Evolutionary conservation across 2,329 filamentous ascomycete species (phyloP).

Genomic region (Aureobasidium sp.): DNA sequence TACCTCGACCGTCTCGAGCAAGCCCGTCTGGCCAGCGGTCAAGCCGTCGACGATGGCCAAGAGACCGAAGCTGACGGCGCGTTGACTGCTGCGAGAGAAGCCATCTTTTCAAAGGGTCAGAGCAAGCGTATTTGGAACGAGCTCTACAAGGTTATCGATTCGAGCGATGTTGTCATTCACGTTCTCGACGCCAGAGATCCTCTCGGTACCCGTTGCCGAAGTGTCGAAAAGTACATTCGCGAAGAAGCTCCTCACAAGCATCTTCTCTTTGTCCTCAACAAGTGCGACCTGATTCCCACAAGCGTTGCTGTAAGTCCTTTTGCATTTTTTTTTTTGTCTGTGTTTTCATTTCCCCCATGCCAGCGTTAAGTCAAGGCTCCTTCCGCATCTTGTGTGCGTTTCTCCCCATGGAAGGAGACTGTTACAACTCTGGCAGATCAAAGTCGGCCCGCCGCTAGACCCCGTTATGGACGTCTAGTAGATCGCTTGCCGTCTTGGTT

Average conservation of each 20-base stretch:
- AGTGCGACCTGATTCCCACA: slow-evolving; percentile 87
- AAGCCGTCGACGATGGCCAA: slow-evolving; percentile 43
- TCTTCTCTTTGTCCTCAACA: slow-evolving; percentile 80
- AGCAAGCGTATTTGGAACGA: slow-evolving; percentile 97
- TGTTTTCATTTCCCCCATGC: slow-evolving; percentile 31
- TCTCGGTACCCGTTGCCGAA: slow-evolving; percentile 78
- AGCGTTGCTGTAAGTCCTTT: slow-evolving; percentile 80
- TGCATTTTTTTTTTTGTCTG: slow-evolving; percentile 13
- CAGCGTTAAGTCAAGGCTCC: slow-evolving; percentile 89
- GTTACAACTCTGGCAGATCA: slow-evolving; percentile 99
- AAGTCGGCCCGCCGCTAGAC: slow-evolving; percentile 61
- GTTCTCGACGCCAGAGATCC: slow-evolving; percentile 86
- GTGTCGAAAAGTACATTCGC: slow-evolving; percentile 85
- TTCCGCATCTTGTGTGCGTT: slow-evolving; percentile 47
- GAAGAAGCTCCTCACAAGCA: slow-evolving; percentile 96
- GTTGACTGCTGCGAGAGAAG: slow-evolving; percentile 41
- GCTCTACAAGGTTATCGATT: slow-evolving; percentile 84
- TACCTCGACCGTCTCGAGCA: slow-evolving; percentile 77
- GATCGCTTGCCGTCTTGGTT: slow-evolving; percentile 83
- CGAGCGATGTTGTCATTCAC: slow-evolving; percentile 92
- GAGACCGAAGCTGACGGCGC: slow-evolving; percentile 29
- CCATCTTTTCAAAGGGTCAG: slow-evolving; percentile 90
- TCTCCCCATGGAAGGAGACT: slow-evolving; percentile 69
- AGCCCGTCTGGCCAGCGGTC: slow-evolving; percentile 65
- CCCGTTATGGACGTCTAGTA: slow-evolving; percentile 55